phyloP scores from a whole-genome alignment of 306 rosid species.

The Neltuma alba region DNA sequence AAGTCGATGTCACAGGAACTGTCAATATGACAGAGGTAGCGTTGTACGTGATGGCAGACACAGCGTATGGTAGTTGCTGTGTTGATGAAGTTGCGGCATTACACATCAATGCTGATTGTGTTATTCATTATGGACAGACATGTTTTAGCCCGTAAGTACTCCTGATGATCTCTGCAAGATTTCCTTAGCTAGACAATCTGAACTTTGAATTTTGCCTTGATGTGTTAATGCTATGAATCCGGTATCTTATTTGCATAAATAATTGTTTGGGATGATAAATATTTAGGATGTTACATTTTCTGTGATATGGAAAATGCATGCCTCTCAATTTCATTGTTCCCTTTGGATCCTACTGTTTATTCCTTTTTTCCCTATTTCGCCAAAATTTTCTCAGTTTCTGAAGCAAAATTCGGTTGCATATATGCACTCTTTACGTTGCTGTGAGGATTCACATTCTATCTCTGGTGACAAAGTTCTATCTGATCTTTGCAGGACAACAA shows the following conservation, averaged over 20 bases:
- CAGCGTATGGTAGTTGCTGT: slow-evolving; percentile 89
- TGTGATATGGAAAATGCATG: slow-evolving; percentile 10
- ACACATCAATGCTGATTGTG: slow-evolving; percentile 71
- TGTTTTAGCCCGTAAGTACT: slow-evolving; percentile 89
- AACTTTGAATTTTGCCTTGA: neutral
- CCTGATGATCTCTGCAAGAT: neutral
- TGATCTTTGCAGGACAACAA: slow-evolving; percentile 67
- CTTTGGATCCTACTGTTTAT: neutral
- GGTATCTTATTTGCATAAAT: neutral
- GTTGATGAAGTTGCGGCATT: slow-evolving; percentile 95
- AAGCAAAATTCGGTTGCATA: slow-evolving; percentile 6
- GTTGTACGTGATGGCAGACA: slow-evolving; percentile 87
- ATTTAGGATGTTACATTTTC: neutral
- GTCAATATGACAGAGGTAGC: slow-evolving; percentile 45
- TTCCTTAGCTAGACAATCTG: neutral
- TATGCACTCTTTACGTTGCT: slow-evolving; percentile 22
- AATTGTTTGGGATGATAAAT: too few relatives aligned
- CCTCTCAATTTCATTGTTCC: slow-evolving; percentile 8
- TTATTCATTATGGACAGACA: slow-evolving; percentile 88
- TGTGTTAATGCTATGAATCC: neutral
- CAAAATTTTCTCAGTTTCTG: neutral
- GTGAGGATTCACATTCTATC: slow-evolving; percentile 15
- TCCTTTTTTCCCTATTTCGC: neutral
- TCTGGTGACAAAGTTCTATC: slow-evolving; percentile 17
- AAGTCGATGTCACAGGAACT: slow-evolving; percentile 17